phyloP scores from a whole-genome alignment of 805 yeast species.

The Kodamaea sagamina region DNA sequence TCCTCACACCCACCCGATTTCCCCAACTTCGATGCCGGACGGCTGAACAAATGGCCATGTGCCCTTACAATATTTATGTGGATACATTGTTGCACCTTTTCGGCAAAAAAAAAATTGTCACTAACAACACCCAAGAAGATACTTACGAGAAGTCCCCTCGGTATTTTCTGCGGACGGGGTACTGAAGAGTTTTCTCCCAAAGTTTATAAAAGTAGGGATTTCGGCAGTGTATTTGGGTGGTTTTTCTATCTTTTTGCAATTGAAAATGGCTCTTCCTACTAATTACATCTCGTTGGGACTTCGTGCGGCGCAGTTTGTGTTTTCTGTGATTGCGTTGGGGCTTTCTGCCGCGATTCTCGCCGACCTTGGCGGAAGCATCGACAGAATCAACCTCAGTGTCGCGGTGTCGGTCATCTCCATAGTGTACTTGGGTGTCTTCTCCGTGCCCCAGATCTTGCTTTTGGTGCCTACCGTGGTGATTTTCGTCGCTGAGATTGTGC shows the following conservation, averaged over 20 bases:
- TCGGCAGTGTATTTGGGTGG: too few relatives aligned
- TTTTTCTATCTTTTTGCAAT: conserved; percentile 2
- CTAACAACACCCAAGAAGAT: too few relatives aligned
- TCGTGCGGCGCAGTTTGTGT: neutral
- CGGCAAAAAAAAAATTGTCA: too few relatives aligned
- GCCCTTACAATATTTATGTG: too few relatives aligned
- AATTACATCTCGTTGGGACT: neutral
- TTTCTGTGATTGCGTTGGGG: neutral
- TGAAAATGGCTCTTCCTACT: neutral
- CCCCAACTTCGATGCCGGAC: too few relatives aligned
- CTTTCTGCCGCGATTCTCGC: neutral
- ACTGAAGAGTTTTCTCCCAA: too few relatives aligned
- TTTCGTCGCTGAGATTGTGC: conserved; percentile 18
- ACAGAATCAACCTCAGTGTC: neutral
- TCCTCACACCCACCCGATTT: too few relatives aligned
- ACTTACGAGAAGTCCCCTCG: too few relatives aligned
- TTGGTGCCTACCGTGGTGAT: conserved; percentile 16
- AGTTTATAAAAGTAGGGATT: too few relatives aligned
- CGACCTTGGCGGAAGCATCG: neutral
- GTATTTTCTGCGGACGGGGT: too few relatives aligned
- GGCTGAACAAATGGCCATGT: too few relatives aligned
- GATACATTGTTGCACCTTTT: too few relatives aligned
- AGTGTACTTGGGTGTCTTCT: conserved; percentile 4
- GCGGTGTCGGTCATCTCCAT: neutral
- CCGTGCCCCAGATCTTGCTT: conserved; percentile 13